Base-by-base conservation (phyloP, 2,329 filamentous ascomycete species). In the Venturia oleaginea region DNA sequence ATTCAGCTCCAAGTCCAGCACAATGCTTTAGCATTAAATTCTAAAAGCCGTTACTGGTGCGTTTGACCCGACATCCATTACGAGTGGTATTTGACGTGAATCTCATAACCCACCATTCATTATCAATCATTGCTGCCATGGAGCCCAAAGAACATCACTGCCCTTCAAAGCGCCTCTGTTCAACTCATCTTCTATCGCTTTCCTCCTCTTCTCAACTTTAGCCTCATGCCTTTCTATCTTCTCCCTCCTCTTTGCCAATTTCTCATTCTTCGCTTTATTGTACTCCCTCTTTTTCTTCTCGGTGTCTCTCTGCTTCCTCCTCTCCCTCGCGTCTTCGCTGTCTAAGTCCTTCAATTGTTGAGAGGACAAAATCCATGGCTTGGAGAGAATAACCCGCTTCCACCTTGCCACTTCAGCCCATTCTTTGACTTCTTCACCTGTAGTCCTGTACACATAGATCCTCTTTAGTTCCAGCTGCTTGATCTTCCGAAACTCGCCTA, bases 391-490 rank as follows among this genome's bases (percentile, higher is more conserved):
- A 15, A 79, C 74, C 11, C 76, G 73, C 13, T 76, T 65, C 46
- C 62, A 65, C 19, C 48, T 65, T 10, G 79, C 77, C 22, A 79
- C 77, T 67, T 82, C 79, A 1, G 77, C 74, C 78, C 85, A 82
- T 38, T 82, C 82, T 8, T 71, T 71, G 60, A 80, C 78, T 69
- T 87, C 85, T 34, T 82, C 79, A 51, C 78, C 78, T 17, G 83
- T 86, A 51, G 80, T 79, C 2, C 71, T 70, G 1, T 87, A 71
- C 0, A 79, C 65, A 46, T 72, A 75, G 8, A 84, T 76, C 3
- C 83, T 78, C 69, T 86, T 83, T 32, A 86, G 71, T 19, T 81
- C 75, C 10, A 87, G 66, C 68, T 87, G 84, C 66, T 80, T 79
- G 15, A 71, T 70, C 4, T 73, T 72, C 5, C 83, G 78, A 68